Base-by-base conservation (phyloP, 805 yeast genomes). In the Metschnikowia colocasiae region DNA sequence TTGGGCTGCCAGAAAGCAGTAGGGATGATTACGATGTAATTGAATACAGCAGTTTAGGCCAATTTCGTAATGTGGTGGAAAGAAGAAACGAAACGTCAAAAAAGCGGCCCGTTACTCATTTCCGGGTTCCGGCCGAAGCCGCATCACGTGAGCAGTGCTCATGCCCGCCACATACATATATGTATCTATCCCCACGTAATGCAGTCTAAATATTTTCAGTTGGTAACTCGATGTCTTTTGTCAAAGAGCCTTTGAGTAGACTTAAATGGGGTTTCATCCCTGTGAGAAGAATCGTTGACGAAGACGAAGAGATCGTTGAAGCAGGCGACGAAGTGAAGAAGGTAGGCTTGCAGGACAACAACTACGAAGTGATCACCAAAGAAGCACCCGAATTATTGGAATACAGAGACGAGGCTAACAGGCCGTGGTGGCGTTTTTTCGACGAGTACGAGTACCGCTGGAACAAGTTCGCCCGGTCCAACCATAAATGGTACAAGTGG, bases 361-460 rank as follows among this genome's bases (percentile, higher is more conserved):
- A 47, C 32, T 52, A 48, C 45, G 55, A 48, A 16, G 30, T 37
- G 15, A 6, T 6, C 12, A 29, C 27, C 13, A 38, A 41, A 4
- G 19, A 36, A 10, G 43, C 30, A 2, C 20, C 45, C 16, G 47
- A 26, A n/a, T 20, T 43, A 19, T 38, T 58, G 34, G 81, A 77
- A 55, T 74, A 71, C 56, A 63, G 82, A 51, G 82, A 79, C 56
- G 82, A 78, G 58, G 79, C 80, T 7, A 58, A 73, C 50, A 66
- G 81, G 41, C 68, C 72, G 30, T 78, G 81, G 78, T 75, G 67
- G 67, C 69, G 68, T 25, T 76, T 64, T 49, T 77, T 76, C 50
- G 68, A 65, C 48, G 68, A 65, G 49, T 65, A 59, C 46, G 68
- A 65, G 45, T 63, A 65, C 50, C 46, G 68, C 18, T 39, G 48